These are phyloP conservation scores for Yamadazyma akitaensis DNA, from an alignment of 805 yeast species.

Conservation along the genomic window DNA sequence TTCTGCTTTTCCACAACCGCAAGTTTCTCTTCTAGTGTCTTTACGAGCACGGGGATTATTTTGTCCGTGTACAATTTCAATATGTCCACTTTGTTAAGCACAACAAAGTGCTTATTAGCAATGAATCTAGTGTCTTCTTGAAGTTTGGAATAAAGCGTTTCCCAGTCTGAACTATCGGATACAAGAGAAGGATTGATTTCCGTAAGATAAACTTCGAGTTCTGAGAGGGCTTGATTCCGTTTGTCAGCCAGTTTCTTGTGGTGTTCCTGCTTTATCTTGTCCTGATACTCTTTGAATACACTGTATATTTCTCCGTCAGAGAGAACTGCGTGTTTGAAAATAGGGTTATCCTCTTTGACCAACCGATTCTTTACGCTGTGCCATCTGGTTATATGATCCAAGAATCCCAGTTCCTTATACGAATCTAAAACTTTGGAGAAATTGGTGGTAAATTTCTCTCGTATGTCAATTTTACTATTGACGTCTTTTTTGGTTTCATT, in stretches of 20 bases:
- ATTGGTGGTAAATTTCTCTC: conserved; percentile 54
- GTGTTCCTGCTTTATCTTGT: conserved; percentile 32
- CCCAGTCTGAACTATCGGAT: conserved; percentile 34
- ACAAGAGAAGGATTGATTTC: conserved; percentile 30
- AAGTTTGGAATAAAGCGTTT: conserved; percentile 30
- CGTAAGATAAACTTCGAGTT: conserved; percentile 50
- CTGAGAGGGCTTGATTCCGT: conserved; percentile 49
- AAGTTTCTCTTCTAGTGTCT: conserved; percentile 20
- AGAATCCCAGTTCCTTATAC: conserved; percentile 28
- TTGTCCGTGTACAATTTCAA: conserved; percentile 47
- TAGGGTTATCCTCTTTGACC: conserved; percentile 61
- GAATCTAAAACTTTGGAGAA: conserved; percentile 46
- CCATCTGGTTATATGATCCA: conserved; percentile 66
- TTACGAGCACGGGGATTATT: conserved; percentile 27
- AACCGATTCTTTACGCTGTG: conserved; percentile 43
- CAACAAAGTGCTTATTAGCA: conserved; percentile 54
- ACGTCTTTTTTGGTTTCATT: conserved; percentile 45
- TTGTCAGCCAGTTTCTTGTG: conserved; percentile 19
- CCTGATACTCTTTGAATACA: conserved; percentile 51
- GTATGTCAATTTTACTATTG: conserved; percentile 48
- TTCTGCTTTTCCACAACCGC: conserved; percentile 32
- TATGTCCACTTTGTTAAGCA: conserved; percentile 57
- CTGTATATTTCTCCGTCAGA: conserved; percentile 55
- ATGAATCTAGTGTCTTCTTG: conserved; percentile 49
- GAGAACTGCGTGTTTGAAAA: conserved; percentile 57